Evolutionary conservation across 140 eudicot genomes (phyloP).

Genomic region (Senecio squalidus): DNA sequence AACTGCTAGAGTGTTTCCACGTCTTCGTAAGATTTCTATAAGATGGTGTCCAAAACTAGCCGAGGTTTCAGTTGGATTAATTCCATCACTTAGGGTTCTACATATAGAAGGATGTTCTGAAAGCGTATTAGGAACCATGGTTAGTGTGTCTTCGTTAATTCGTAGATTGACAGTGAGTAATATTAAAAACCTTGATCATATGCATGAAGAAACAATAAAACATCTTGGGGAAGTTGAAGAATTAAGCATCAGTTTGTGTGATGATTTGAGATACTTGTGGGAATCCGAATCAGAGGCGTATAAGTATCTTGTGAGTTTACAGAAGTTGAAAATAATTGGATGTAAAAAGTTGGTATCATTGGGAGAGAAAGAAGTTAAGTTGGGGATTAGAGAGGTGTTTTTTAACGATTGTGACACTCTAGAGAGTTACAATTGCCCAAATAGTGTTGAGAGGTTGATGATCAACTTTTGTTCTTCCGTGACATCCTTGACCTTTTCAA

Average conservation of each 20-base stretch:
- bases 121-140: background rate
- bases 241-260: background rate
- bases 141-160: background rate
- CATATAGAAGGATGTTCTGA: background rate
- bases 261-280: background rate
- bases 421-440: conserved; percentile 3
- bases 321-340: background rate
- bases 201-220: background rate
- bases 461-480: rapidly evolving
- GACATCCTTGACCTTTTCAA: background rate
- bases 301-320: background rate
- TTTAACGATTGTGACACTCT: background rate
- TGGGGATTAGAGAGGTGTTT: background rate
- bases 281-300: background rate
- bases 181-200: no score
- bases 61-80: background rate
- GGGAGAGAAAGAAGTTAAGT: background rate
- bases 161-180: background rate
- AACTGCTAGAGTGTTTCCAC: background rate
- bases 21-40: background rate
- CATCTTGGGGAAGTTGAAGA: background rate
- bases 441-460: background rate
- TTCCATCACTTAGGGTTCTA: background rate
- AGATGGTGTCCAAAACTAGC: background rate
- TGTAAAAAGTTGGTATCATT: background rate